Conservation (phyloP, 352 stramenopile species). For the Phytophthora ramorum region DNA sequence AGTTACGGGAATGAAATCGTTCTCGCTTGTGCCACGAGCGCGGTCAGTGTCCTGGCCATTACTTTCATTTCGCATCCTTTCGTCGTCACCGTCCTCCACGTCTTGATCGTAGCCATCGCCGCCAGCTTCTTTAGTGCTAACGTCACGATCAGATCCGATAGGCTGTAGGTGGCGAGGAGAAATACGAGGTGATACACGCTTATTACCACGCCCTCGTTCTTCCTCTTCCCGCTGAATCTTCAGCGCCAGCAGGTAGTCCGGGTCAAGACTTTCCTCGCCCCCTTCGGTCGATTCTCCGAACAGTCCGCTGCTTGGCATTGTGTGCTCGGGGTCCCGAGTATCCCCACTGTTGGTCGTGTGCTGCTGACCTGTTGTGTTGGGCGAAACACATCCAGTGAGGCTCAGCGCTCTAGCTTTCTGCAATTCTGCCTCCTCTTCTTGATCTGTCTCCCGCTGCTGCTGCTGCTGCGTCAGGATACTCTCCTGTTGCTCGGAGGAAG, state of each 20-base stretch:
- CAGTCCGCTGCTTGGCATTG: constrained; percentile 15
- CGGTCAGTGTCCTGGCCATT: constrained; percentile 20
- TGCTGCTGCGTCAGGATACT: constrained; percentile 69
- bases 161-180: constrained; percentile 26
- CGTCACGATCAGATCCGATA: constrained; percentile 12
- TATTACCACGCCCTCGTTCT: constrained; percentile 34
- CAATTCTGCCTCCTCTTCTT: constrained; percentile 29
- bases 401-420: constrained; percentile 24
- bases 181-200: constrained; percentile 21
- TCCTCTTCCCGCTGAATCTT: constrained; percentile 86
- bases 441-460: constrained; percentile 40
- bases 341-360: constrained; percentile 3
- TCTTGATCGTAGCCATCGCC: constrained; percentile 7
- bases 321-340: constrained; percentile 21
- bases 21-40: constrained; percentile 28
- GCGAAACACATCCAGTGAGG: constrained; percentile 16
- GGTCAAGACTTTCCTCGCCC: constrained; percentile 37
- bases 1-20: constrained; percentile 49
- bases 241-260: constrained; percentile 78
- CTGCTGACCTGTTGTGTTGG: neutral
- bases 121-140: constrained; percentile 6
- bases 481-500: constrained; percentile 72
- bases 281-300: constrained; percentile 18
- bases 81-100: neutral
- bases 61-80: constrained; percentile 21